Evolutionary conservation across 805 yeast species (phyloP).

Genomic region (Metschnikowia reukaufii): DNA sequence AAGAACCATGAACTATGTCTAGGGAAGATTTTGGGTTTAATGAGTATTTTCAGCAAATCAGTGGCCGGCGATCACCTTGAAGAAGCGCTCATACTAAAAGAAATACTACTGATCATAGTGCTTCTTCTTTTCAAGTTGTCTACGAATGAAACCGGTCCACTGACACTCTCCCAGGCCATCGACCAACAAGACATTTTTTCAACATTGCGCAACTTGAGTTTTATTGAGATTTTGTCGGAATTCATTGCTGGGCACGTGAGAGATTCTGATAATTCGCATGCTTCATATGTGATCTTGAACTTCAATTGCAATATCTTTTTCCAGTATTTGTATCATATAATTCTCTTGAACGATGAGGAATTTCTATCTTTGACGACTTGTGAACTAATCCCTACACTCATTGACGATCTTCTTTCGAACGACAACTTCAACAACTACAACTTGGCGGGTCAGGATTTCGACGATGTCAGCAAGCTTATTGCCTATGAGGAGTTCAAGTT

Average conservation of each 20-base stretch:
- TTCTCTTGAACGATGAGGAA: conserved; percentile 35
- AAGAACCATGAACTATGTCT: conserved; percentile 38
- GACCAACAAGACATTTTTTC: conserved; percentile 18
- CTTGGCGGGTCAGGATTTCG: conserved; percentile 33
- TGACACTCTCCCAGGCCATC: conserved; percentile 19
- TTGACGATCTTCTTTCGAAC: conserved; percentile 31
- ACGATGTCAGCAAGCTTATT: conserved; percentile 46
- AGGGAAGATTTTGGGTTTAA: conserved; percentile 38
- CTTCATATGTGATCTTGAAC: conserved; percentile 35
- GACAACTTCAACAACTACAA: conserved; percentile 37
- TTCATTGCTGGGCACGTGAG: conserved; percentile 31
- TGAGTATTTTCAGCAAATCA: conserved; percentile 27
- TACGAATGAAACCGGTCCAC: conserved; percentile 23
- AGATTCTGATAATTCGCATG: conserved; percentile 18
- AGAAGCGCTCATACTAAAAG: conserved; percentile 27
- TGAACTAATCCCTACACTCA: conserved; percentile 29
- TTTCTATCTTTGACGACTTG: conserved; percentile 29
- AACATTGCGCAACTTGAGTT: conserved; percentile 60
- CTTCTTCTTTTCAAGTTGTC: conserved; percentile 35
- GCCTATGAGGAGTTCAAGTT: conserved; percentile 67
- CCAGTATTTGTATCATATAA: conserved; percentile 39
- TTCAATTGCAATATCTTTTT: conserved; percentile 42
- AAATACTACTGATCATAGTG: conserved; percentile 35
- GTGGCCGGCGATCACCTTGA: conserved; percentile 10
- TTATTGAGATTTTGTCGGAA: conserved; percentile 40